Evolutionary conservation across 495 filamentous ascomycete genomes (phyloP).

Genomic region (Aspergillus haitiensis): DNA sequence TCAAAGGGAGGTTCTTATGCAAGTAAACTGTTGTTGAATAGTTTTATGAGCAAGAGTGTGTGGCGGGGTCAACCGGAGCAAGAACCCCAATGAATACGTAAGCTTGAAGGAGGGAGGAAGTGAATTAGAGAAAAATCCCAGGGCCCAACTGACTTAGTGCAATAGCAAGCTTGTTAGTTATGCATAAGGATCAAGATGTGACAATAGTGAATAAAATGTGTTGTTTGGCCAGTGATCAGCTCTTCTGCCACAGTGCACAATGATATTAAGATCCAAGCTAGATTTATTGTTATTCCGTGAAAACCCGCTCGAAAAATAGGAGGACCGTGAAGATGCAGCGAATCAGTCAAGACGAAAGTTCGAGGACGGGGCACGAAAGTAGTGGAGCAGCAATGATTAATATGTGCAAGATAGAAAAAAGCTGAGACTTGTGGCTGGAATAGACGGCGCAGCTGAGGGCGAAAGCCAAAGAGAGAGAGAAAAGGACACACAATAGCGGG

Average conservation of each 20-base stretch:
- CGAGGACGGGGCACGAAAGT: constrained; percentile 34
- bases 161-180: constrained; percentile 18
- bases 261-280: constrained; percentile 22
- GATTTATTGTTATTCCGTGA: constrained; percentile 29
- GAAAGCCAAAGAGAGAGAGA: constrained; percentile 31
- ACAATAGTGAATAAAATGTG: constrained; percentile 7
- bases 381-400: constrained; percentile 32
- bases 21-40: constrained; percentile 8
- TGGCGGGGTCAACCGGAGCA: constrained; percentile 25
- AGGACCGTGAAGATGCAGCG: constrained; percentile 28
- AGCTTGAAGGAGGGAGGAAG: constrained; percentile 19
- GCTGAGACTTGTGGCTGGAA: constrained; percentile 54
- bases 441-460: constrained; percentile 44
- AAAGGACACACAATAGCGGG: constrained; percentile 22
- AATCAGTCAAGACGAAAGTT: constrained; percentile 27
- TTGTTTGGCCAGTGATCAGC: constrained; percentile 17
- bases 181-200: constrained; percentile 13
- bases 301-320: constrained; percentile 25
- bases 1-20: constrained; percentile 5
- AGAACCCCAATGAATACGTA: constrained; percentile 25
- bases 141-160: constrained; percentile 9
- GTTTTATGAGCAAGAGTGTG: constrained; percentile 16
- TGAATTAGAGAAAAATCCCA: constrained; percentile 7
- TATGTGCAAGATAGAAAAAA: constrained; percentile 16
- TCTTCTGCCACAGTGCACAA: constrained; percentile 17